Evolutionary conservation across 2,329 filamentous ascomycete genomes (phyloP).

Genomic region (Nakataea oryzae): DNA sequence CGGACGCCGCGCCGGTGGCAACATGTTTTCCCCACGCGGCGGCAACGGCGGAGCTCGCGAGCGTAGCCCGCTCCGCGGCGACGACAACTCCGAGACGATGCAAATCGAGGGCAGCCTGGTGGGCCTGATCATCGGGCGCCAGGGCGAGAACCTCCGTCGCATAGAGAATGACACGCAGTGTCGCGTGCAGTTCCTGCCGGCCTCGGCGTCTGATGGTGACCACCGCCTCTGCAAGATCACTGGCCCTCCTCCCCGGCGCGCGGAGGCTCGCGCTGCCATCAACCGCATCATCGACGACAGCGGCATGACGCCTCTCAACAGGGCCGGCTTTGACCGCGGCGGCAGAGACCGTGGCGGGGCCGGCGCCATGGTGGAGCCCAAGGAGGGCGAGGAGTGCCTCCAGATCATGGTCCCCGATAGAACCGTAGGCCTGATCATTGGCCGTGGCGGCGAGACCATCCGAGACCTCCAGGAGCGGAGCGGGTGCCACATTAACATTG

Average conservation of each 20-base stretch:
- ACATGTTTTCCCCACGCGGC: constrained; percentile 48
- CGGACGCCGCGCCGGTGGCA: constrained; percentile 32
- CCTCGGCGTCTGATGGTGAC: constrained; percentile 58
- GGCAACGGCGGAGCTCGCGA: constrained; percentile 36
- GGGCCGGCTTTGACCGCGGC: constrained; percentile 34
- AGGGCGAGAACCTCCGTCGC: constrained; percentile 78
- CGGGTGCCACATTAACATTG: constrained; percentile 93
- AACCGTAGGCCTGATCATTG: constrained; percentile 86
- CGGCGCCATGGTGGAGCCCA: constrained; percentile 35
- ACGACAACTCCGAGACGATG: constrained; percentile 72
- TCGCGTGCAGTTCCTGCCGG: constrained; percentile 78
- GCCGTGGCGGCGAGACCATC: constrained; percentile 87
- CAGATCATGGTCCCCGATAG: constrained; percentile 94
- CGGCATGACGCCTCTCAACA: constrained; percentile 43
- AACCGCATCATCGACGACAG: constrained; percentile 83
- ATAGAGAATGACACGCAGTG: constrained; percentile 77
- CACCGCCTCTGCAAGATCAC: constrained; percentile 80
- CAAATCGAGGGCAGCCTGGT: constrained; percentile 80
- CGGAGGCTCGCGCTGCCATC: constrained; percentile 73
- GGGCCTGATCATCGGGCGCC: constrained; percentile 80
- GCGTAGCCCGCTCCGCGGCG: constrained; percentile 46
- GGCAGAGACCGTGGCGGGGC: constrained; percentile 26
- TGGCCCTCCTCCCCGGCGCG: constrained; percentile 59
- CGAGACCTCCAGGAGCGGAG: constrained; percentile 84
- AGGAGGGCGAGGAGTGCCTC: constrained; percentile 74